phyloP scores from a whole-genome alignment of 331 rosid species.

The Rhamnella rubrinervis region DNA sequence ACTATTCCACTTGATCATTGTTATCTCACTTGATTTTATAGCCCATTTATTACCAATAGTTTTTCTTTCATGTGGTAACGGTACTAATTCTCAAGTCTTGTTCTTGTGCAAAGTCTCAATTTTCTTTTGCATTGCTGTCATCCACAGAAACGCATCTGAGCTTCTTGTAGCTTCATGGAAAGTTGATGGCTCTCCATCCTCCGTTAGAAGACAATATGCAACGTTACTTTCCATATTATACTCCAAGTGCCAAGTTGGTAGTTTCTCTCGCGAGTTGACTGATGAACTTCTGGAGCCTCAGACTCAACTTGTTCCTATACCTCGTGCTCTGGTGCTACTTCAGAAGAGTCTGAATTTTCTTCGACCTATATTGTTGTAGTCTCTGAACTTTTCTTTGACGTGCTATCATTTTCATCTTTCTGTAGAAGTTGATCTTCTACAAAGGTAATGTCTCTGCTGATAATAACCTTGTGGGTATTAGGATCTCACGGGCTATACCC shows the following conservation, averaged over 20 bases:
- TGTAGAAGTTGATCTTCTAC: background rate
- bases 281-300: background rate
- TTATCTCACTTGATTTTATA: background rate
- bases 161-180: background rate
- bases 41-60: background rate
- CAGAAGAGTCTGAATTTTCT: background rate
- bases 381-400: background rate
- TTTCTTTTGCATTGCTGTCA: no score
- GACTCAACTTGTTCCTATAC: background rate
- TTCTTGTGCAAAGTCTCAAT: background rate
- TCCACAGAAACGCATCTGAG: background rate
- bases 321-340: background rate
- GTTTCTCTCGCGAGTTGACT: background rate
- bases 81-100: background rate
- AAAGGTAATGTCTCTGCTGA: background rate
- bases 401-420: background rate
- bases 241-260: background rate
- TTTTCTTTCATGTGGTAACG: background rate
- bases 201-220: background rate
- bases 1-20: background rate
- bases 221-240: background rate
- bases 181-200: background rate
- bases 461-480: conserved; percentile 1
- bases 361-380: no score
- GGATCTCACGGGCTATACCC: background rate